Base-by-base conservation (phyloP, 306 rosid species). In the Cicer arietinum region DNA sequence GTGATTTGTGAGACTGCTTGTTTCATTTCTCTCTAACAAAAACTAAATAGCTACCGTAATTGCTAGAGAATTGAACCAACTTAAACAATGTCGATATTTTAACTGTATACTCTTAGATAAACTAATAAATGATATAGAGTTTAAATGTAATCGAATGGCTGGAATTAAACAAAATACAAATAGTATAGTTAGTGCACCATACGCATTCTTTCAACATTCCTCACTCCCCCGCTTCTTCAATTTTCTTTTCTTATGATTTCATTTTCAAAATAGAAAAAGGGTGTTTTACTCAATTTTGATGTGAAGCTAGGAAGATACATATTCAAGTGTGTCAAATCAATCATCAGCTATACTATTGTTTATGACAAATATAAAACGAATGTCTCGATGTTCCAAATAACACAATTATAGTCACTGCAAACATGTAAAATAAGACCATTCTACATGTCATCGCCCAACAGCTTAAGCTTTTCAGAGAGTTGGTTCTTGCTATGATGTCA, bases 171-270 rank as follows among this genome's bases (percentile, higher is more conserved):
- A 25, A 25, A 58, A 58, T 10, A 59, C 1, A 30, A 11, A 30
- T 11, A 59, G 9, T 59, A 57, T 10, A 25, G 40, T 59, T 10
- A 4, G 18, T 30, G 64, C 65, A 30, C 18, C 65, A 17, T 56
- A 71, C 10, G 54, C 76, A 72, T 14, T 56, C 25, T 45, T 39
- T 10, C 77, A 30, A 22, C 68, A 11, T 57, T 13, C 68, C 56
- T 58, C 45, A 12, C 77, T 58, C 42, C 13, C 37, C 61, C 3
- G 13, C 61, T 18, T 71, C 9, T 71, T 48, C 42, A 20, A 41
- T 56, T 40, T 40, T 40, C 64, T 71, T 63, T 44, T 13, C 16
- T 7, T 30, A 62, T 30, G 56, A 52, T 17, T 58, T 44, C 18
- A 52, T 59, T 57, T 57, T 57, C 63, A 22, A 57, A 20, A 57